Evolutionary conservation across 2,329 filamentous ascomycete species (phyloP).

Genomic region (Paracamarosporium sp.): DNA sequence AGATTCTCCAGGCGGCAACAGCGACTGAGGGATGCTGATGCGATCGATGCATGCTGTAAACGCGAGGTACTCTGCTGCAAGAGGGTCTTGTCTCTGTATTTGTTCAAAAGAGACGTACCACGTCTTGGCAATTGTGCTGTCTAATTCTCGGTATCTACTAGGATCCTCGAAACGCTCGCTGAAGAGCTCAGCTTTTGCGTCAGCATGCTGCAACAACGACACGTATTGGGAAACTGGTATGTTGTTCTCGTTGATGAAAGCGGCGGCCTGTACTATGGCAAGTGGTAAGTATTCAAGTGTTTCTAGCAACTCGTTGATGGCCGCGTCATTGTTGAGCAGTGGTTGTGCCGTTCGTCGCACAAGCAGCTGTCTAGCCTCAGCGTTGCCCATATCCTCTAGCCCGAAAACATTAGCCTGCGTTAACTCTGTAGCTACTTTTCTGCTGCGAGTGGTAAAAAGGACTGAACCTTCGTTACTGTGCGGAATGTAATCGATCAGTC

Average conservation of each 20-base stretch:
- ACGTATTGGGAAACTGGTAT: constrained; percentile 13
- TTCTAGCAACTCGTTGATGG: constrained; percentile 34
- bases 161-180: constrained; percentile 42
- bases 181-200: not conserved
- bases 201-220: constrained; percentile 27
- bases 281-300: constrained; percentile 20
- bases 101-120: constrained; percentile 33
- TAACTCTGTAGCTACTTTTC: not conserved
- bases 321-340: constrained; percentile 15
- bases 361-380: not conserved
- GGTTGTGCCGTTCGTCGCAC: not conserved
- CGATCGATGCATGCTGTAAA: not conserved
- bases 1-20: not conserved
- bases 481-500: not conserved
- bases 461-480: not conserved
- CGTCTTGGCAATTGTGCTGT: constrained; percentile 45
- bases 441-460: not conserved
- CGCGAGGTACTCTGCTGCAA: not conserved
- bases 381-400: not conserved
- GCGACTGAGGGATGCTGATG: not conserved
- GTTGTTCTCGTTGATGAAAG: constrained; percentile 41
- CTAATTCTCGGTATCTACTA: constrained; percentile 32
- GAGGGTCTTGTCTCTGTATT: constrained; percentile 3
- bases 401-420: not conserved
- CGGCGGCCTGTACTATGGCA: constrained; percentile 9